phyloP scores from a whole-genome alignment of 331 rosid genomes.

The Ulmus americana region DNA sequence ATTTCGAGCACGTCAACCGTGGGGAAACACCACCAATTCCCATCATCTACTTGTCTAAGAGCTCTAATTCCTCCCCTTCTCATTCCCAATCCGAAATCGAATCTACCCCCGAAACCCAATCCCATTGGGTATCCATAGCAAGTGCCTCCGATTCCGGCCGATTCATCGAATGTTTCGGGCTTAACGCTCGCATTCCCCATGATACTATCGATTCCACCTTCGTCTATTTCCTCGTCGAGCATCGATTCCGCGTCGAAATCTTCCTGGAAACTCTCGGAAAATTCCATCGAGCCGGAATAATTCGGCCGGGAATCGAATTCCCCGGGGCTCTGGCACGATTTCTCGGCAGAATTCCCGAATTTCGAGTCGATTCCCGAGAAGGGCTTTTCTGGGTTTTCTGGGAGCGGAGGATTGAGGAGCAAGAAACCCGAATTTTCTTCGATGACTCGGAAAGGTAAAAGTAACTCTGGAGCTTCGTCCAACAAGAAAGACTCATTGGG shows the following conservation, averaged over 20 bases:
- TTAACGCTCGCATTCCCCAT: constrained; percentile 51
- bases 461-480: constrained; percentile 41
- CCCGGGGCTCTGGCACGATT: constrained; percentile 53
- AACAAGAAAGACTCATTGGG: constrained; percentile 25
- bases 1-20: constrained; percentile 67
- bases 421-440: constrained; percentile 42
- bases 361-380: constrained; percentile 34
- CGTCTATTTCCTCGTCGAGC: constrained; percentile 80
- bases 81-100: constrained; percentile 47
- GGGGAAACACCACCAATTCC: constrained; percentile 75
- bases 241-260: constrained; percentile 82
- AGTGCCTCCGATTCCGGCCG: constrained; percentile 1
- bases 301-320: constrained; percentile 57
- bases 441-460: constrained; percentile 56
- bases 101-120: constrained; percentile 50
- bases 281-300: constrained; percentile 11
- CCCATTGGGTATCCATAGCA: constrained; percentile 37
- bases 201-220: constrained; percentile 75
- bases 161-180: constrained; percentile 17
- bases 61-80: constrained; percentile 44
- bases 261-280: background rate
- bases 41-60: constrained; percentile 55
- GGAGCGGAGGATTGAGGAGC: constrained; percentile 33
- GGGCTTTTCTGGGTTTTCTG: constrained; percentile 26
- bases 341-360: constrained; percentile 30